Conservation (phyloP, 345 rosid species). For the Gossypium sturtianum region DNA sequence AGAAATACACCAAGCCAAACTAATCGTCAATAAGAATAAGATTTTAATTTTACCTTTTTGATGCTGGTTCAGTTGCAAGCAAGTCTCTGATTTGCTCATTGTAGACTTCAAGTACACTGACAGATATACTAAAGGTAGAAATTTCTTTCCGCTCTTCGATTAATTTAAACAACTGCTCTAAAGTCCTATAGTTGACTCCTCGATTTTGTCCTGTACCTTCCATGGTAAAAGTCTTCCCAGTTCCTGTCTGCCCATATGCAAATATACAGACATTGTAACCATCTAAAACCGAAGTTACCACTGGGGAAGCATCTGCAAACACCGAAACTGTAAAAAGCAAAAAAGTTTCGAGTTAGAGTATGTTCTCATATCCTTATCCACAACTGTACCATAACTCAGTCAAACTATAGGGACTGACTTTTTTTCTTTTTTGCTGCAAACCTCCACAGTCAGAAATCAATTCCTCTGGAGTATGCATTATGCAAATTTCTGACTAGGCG, state of each 20-base stretch:
- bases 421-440: background rate
- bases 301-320: conserved; percentile 35
- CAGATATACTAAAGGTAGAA: conserved; percentile 28
- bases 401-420: background rate
- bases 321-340: conserved; percentile 33
- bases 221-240: conserved; percentile 55
- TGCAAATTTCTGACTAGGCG: background rate
- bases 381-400: background rate
- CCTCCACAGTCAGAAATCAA: background rate
- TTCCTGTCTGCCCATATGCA: conserved; percentile 55
- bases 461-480: background rate
- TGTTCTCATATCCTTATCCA: background rate
- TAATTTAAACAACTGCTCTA: conserved; percentile 36
- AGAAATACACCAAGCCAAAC: background rate
- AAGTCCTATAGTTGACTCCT: conserved; percentile 50
- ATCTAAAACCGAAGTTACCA: conserved; percentile 44
- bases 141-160: conserved; percentile 34
- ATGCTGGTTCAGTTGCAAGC: conserved; percentile 34
- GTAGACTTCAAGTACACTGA: conserved; percentile 51
- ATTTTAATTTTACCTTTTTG: conserved; percentile 34
- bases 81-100: conserved; percentile 50
- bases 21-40: conserved; percentile 1
- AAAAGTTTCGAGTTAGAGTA: background rate
- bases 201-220: conserved; percentile 41
- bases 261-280: conserved; percentile 54